phyloP scores from a whole-genome alignment of 805 yeast genomes.

The Saccharomycopsis fodiens region DNA sequence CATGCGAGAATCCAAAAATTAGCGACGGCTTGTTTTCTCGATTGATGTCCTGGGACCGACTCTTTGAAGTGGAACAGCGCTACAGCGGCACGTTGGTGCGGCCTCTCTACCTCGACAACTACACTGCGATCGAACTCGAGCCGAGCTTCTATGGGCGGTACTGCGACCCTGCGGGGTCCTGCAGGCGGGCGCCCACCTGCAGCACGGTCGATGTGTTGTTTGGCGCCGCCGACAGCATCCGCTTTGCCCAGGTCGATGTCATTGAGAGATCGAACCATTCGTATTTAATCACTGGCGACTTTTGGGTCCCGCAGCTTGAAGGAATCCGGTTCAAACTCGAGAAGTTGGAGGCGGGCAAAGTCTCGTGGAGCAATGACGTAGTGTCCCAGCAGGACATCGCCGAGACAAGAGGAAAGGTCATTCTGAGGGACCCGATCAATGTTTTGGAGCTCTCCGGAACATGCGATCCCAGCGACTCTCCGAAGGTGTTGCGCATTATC shows the following conservation, averaged over 20 bases:
- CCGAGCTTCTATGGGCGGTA: constrained; percentile 28
- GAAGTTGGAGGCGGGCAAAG: constrained; percentile 30
- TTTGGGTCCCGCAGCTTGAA: constrained; percentile 31
- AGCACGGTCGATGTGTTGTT: constrained; percentile 26
- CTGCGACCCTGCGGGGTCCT: constrained; percentile 20
- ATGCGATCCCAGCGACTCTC: not conserved
- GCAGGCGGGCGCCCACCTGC: constrained; percentile 24
- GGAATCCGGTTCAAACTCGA: constrained; percentile 44
- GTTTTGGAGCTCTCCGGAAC: constrained; percentile 2
- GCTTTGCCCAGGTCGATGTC: constrained; percentile 10
- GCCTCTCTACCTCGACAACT: constrained; percentile 31
- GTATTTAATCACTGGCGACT: constrained; percentile 16
- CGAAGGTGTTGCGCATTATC: constrained; percentile 17
- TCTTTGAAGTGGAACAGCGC: constrained; percentile 39
- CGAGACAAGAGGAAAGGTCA: not conserved
- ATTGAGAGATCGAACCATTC: no score
- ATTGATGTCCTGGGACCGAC: constrained; percentile 31
- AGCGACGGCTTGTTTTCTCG: constrained; percentile 29
- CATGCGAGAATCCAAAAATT: not conserved
- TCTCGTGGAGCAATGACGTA: constrained; percentile 34
- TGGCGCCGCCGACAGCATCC: constrained; percentile 19
- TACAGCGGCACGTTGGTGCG: constrained; percentile 34
- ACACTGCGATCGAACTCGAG: constrained; percentile 27
- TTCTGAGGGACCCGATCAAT: constrained; percentile 1
- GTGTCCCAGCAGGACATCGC: constrained; percentile 25